Conservation (phyloP, 345 rosid species). For the Hirschfeldia incana region DNA sequence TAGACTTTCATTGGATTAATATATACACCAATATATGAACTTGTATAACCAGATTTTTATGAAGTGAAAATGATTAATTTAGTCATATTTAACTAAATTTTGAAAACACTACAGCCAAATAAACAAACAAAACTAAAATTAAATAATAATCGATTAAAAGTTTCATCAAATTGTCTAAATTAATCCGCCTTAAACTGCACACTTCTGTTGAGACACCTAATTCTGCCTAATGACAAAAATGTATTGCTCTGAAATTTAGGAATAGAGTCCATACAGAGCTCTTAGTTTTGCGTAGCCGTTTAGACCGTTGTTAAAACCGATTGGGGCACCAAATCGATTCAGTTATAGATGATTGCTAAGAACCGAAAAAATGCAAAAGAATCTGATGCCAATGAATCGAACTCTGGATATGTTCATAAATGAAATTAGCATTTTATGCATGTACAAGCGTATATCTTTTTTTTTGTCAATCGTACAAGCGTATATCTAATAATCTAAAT, state of each 20-base stretch:
- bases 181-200: background rate
- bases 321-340: background rate
- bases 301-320: background rate
- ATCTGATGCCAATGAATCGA: background rate
- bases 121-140: background rate
- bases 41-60: background rate
- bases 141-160: background rate
- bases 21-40: background rate
- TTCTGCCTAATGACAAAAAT: background rate
- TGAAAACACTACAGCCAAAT: background rate
- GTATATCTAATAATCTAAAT: constrained; percentile 1
- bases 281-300: background rate
- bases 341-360: background rate
- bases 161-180: background rate
- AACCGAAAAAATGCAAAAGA: background rate
- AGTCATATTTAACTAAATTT: background rate
- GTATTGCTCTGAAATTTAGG: background rate
- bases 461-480: background rate
- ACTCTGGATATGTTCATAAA: background rate
- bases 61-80: background rate
- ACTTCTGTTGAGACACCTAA: background rate
- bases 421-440: background rate
- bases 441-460: background rate
- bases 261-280: background rate
- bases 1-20: background rate